These are phyloP conservation scores for Erythrophleum fordii DNA, from an alignment of 306 rosid species.

Conservation along the genomic window DNA sequence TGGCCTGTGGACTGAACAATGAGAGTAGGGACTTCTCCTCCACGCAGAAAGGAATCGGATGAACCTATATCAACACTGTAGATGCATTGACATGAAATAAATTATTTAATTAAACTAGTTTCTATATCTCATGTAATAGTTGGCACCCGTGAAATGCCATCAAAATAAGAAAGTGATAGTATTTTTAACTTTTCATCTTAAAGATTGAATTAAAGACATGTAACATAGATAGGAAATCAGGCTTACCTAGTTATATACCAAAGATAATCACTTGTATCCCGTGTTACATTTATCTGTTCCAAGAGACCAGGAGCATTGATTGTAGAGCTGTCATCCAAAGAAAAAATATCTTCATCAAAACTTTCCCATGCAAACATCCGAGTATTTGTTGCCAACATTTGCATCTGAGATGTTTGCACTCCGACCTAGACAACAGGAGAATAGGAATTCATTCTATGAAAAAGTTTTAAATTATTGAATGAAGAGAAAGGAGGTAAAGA, in stretches of 20 bases:
- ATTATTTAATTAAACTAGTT: slow-evolving; percentile 16
- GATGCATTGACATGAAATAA: slow-evolving; percentile 30
- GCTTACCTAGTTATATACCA: slow-evolving; percentile 88
- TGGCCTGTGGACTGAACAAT: slow-evolving; percentile 79
- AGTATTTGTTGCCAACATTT: slow-evolving; percentile 74
- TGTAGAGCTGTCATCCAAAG: slow-evolving; percentile 66
- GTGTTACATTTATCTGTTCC: slow-evolving; percentile 82
- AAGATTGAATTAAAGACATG: too few species aligned
- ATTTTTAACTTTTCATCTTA: too few species aligned
- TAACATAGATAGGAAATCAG: neutral
- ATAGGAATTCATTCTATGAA: slow-evolving; percentile 7
- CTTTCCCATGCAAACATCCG: slow-evolving; percentile 70
- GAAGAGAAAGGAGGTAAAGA: slow-evolving; percentile 11
- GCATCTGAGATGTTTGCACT: slow-evolving; percentile 85
- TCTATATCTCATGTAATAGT: neutral
- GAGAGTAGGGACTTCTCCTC: slow-evolving; percentile 81
- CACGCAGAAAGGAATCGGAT: slow-evolving; percentile 72
- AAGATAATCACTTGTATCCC: slow-evolving; percentile 79
- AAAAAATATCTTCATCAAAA: slow-evolving; percentile 64
- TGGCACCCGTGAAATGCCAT: slow-evolving; percentile 22
- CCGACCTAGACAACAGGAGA: slow-evolving; percentile 60
- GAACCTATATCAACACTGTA: slow-evolving; percentile 72
- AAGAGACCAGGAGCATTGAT: slow-evolving; percentile 69
- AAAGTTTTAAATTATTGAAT: slow-evolving; percentile 3
- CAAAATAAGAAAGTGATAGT: too few species aligned